Evolutionary conservation across 1,284 basidiomycete genomes (phyloP).

Genomic region (Ganoderma sinense): DNA sequence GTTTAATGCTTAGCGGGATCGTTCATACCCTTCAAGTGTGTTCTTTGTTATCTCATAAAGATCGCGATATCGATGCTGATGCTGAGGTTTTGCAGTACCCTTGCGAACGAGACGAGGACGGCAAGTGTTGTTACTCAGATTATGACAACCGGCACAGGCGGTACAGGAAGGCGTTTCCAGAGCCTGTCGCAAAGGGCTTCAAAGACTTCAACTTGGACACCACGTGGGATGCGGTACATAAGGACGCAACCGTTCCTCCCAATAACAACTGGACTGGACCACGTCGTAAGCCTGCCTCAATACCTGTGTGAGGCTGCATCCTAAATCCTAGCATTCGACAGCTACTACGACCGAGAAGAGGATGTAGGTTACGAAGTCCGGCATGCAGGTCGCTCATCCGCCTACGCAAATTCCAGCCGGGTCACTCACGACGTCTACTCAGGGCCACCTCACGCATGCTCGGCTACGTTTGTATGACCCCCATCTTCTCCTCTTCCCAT

Average conservation of each 20-base stretch:
- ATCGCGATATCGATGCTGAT: no score
- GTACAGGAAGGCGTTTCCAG: constrained; percentile 74
- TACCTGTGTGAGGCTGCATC: constrained; percentile 20
- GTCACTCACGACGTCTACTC: constrained; percentile 84
- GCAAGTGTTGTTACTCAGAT: constrained; percentile 80
- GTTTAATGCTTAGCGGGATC: constrained; percentile 76
- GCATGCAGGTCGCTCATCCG: constrained; percentile 76
- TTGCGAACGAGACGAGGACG: constrained; percentile 77
- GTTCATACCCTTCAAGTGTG: constrained; percentile 73
- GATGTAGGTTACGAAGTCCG: constrained; percentile 84
- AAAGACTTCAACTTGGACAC: constrained; percentile 67
- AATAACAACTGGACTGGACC: constrained; percentile 63
- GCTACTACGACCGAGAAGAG: constrained; percentile 79
- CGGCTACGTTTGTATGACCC: constrained; percentile 76
- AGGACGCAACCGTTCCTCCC: constrained; percentile 78
- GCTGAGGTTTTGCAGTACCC: constrained; percentile 84
- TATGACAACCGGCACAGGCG: constrained; percentile 71
- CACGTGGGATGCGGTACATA: constrained; percentile 80
- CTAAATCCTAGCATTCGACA: constrained; percentile 35
- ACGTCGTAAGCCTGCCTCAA: no score
- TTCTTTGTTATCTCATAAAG: no score
- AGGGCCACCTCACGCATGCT: constrained; percentile 80
- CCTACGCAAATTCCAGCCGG: constrained; percentile 75
- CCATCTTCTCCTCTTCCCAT: no score
- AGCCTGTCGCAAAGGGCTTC: constrained; percentile 75